These are phyloP conservation scores for Colletotrichum coccodes DNA, from an alignment of 2,329 filamentous ascomycete genomes.

Conservation along the genomic window DNA sequence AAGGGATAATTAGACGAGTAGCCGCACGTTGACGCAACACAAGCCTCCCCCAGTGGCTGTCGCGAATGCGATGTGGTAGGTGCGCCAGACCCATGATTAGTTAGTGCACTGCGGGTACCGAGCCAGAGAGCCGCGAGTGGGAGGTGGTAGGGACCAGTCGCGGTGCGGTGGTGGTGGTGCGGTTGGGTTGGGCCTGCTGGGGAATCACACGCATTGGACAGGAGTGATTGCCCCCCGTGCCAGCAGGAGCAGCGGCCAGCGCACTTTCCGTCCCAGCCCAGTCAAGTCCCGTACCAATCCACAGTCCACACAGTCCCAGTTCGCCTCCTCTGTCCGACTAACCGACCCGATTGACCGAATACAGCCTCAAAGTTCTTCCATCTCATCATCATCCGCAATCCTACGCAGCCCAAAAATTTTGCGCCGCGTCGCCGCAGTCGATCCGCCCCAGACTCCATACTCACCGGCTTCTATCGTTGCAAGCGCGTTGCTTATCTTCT, in stretches of 20 bases:
- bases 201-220: constrained; percentile 22
- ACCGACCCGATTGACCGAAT: constrained; percentile 24
- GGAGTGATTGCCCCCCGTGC: neutral
- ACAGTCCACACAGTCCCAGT: constrained; percentile 17
- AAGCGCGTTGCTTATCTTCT: constrained; percentile 14
- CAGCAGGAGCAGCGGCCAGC: constrained; percentile 21
- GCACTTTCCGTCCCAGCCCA: constrained; percentile 31
- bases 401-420: constrained; percentile 25
- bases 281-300: constrained; percentile 20
- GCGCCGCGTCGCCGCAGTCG: constrained; percentile 27
- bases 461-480: neutral
- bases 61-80: constrained; percentile 14
- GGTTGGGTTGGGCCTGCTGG: neutral
- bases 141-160: constrained; percentile 2
- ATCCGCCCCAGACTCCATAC: neutral
- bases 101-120: constrained; percentile 24
- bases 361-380: constrained; percentile 34
- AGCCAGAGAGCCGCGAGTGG: constrained; percentile 10
- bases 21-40: constrained; percentile 32
- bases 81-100: constrained; percentile 12
- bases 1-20: constrained; percentile 29
- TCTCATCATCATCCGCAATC: constrained; percentile 27
- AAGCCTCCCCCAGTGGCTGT: constrained; percentile 10
- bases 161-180: neutral
- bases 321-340: constrained; percentile 32